Percentiles rank a stretch among this genome's conserved stretches.
Evolutionary conservation across 108 stramenopile species (phyloP).

Genomic region (Skeletonema grethae): DNA sequence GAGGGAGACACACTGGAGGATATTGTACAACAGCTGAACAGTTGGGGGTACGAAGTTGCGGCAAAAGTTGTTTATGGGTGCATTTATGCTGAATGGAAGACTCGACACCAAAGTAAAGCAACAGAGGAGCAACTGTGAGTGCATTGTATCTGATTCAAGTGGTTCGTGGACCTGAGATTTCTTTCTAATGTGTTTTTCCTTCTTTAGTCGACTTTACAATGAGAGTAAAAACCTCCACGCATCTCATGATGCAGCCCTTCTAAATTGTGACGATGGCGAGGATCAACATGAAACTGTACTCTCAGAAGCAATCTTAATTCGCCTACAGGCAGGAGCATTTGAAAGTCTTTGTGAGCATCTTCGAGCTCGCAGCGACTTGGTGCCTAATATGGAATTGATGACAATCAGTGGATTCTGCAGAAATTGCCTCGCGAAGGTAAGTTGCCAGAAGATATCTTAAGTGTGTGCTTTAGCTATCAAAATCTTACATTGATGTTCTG

Average conservation of each 20-base stretch:
- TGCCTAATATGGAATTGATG: constrained; percentile 93
- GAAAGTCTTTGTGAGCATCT: constrained; percentile 70
- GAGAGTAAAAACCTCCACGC: constrained; percentile 37
- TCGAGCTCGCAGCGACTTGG: constrained; percentile 72
- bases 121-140: constrained; percentile 55
- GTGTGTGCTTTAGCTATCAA: not conserved
- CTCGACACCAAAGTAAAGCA: constrained; percentile 48
- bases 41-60: constrained; percentile 51
- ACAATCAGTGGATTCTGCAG: constrained; percentile 90
- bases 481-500: not conserved
- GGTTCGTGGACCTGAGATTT: not conserved
- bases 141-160: not conserved
- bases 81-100: constrained; percentile 53
- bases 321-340: constrained; percentile 84
- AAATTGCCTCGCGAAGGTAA: constrained; percentile 90
- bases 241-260: constrained; percentile 34
- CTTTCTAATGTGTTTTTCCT: not conserved
- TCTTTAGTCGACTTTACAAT: constrained; percentile 38
- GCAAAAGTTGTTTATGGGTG: constrained; percentile 49
- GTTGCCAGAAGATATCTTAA: not conserved
- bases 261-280: constrained; percentile 12
- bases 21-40: constrained; percentile 17
- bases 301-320: constrained; percentile 27
- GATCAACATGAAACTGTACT: constrained; percentile 1
- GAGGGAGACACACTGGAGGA: constrained; percentile 14